Conservation (phyloP, 2,329 filamentous ascomycete genomes). For the Monosporascus ibericus region DNA sequence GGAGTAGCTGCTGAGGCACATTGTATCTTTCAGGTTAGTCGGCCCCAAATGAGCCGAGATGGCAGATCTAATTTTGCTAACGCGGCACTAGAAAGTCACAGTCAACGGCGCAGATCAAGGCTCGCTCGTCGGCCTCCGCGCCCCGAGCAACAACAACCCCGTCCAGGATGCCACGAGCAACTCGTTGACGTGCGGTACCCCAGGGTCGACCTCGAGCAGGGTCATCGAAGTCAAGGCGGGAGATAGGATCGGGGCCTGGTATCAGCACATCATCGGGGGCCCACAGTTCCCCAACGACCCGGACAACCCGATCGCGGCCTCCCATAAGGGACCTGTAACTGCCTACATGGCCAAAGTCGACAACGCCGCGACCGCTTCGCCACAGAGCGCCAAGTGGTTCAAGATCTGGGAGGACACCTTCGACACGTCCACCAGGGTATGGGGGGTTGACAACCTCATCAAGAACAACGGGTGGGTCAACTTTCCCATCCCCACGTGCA, state of each 20-base stretch:
- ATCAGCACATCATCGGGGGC: slow-evolving; percentile 49
- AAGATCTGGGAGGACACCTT: slow-evolving; percentile 48
- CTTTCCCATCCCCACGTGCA: slow-evolving; percentile 43
- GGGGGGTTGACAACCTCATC: slow-evolving; percentile 43
- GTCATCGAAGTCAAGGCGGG: slow-evolving; percentile 45
- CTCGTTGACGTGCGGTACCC: slow-evolving; percentile 43
- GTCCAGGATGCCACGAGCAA: slow-evolving; percentile 38
- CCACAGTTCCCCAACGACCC: slow-evolving; percentile 41
- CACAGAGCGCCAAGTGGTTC: slow-evolving; percentile 43
- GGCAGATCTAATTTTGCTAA: slow-evolving; percentile 7
- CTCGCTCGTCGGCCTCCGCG: slow-evolving; percentile 38
- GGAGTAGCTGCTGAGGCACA: slow-evolving; percentile 33
- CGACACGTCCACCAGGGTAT: slow-evolving; percentile 34
- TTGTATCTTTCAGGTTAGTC: slow-evolving; percentile 35
- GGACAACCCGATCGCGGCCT: slow-evolving; percentile 48
- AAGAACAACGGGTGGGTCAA: slow-evolving; percentile 38
- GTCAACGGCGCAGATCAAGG: slow-evolving; percentile 40
- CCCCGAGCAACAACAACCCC: slow-evolving; percentile 46
- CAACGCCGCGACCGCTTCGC: slow-evolving; percentile 38
- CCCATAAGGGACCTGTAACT: slow-evolving; percentile 49
- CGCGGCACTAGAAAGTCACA: slow-evolving; percentile 32
- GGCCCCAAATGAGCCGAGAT: neutral
- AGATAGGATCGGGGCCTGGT: slow-evolving; percentile 45
- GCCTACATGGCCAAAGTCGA: slow-evolving; percentile 48
- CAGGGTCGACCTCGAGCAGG: slow-evolving; percentile 32